Evolutionary conservation across 164 flowering plant species (phyloP), one percentile per base, ranked within the genome.

Genomic region (Kalanchoe fedtschenkoi): DNA sequence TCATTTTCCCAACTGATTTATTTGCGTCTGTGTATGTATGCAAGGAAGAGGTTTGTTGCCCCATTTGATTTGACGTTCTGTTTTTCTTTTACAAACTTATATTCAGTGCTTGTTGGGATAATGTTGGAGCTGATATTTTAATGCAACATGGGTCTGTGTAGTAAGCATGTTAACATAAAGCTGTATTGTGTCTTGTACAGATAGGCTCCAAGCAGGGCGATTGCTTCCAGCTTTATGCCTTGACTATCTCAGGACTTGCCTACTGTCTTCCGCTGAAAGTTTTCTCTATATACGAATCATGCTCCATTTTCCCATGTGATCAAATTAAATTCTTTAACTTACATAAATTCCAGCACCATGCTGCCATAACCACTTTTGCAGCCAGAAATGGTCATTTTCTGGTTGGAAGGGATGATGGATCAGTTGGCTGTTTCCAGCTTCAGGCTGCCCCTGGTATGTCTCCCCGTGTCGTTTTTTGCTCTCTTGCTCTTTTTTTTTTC

Each of bases 401-500:
- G 26, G 56, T 51, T 11, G 56, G 56, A 51, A 51, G 56, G 16
- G 56, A 51, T 26, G 56, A 51, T 51, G 56, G 56, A 24, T 51
- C 56, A 26, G 32, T 51, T 51, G 56, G 32, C 15, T 51, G 56
- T 15, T 51, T 51, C 56, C 56, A 51, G 17, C 56, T 51, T 51
- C 56, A 51, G 17, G 32, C 32, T 17, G 14, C 16, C 11, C 16
- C 32, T 24, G 56, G 56, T 51, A 10, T 24, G 56, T 51, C 56
- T 51, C 6, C 39, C 7, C 11, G 39, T 8, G 11, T 37, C 10
- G 7, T 37, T 37, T 3, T 44, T n/a, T 22, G 32, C 1, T 11
- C 0, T 51, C 4, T 51, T 9, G 10, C 32, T 11, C 4, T 0
- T 26, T 24, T 13, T 2, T 17, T 26, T 51, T 26, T 51, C 26